phyloP scores from a whole-genome alignment of 23 red algal genomes.

The Agarophyton chilense region DNA sequence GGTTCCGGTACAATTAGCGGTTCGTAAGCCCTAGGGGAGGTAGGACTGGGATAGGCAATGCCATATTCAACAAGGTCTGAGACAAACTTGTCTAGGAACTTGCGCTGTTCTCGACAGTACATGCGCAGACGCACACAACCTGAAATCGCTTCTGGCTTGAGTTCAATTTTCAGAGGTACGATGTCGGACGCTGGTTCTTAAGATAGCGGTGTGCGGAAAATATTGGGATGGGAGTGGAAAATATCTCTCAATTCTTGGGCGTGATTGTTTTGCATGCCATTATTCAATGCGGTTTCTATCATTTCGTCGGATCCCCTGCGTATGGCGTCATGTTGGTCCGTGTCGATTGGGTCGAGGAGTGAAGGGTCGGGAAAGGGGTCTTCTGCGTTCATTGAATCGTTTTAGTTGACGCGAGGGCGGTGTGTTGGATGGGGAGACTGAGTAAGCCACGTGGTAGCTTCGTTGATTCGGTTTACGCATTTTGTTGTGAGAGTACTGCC shows the following conservation, averaged over 20 bases:
- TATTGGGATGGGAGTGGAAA: background rate
- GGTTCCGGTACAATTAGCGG: background rate
- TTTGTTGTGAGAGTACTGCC: background rate
- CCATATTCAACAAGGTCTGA: background rate
- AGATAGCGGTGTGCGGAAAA: background rate
- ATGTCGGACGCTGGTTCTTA: background rate
- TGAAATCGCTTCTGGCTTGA: background rate
- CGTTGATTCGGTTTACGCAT: background rate
- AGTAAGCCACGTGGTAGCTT: background rate
- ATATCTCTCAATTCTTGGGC: no score
- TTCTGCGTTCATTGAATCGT: background rate
- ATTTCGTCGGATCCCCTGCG: background rate
- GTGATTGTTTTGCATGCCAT: background rate
- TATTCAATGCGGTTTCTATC: background rate
- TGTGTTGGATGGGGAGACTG: no score
- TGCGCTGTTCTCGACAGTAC: background rate
- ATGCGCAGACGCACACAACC: background rate
- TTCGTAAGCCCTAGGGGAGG: background rate
- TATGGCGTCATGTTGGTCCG: slow-evolving; percentile 20
- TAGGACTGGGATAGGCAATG: background rate
- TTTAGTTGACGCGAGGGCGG: background rate
- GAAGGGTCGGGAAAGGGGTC: slow-evolving; percentile 35
- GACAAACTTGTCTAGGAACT: background rate
- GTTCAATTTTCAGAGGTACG: background rate
- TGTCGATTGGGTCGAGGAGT: background rate